Percentiles rank a stretch among this genome's conserved stretches.
phyloP scores from a whole-genome alignment of 2,329 filamentous ascomycete species.

The Pyrenochaeta sp. region DNA sequence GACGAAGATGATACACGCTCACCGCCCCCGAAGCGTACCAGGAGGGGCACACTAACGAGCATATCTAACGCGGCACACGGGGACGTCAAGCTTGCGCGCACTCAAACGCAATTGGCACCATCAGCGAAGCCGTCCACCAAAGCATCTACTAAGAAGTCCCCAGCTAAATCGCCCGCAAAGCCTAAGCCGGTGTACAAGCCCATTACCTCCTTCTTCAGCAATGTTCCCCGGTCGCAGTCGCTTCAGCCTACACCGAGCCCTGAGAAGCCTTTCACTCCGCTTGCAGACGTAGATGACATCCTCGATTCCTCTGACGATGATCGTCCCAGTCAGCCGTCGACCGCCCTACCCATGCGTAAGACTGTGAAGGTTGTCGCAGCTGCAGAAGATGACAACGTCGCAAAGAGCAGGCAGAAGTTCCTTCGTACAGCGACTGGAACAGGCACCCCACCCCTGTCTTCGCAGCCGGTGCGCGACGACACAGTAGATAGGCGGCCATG shows the following conservation, averaged over 20 bases:
- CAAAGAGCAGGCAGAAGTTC: constrained; percentile 55
- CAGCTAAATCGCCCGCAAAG: constrained; percentile 46
- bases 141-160: constrained; percentile 32
- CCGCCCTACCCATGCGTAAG: constrained; percentile 43
- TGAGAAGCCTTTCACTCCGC: constrained; percentile 43
- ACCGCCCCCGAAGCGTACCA: constrained; percentile 43
- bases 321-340: constrained; percentile 22
- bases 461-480: constrained; percentile 29
- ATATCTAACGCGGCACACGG: constrained; percentile 25
- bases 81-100: constrained; percentile 25
- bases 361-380: constrained; percentile 28
- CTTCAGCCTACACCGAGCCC: constrained; percentile 51
- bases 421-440: constrained; percentile 49
- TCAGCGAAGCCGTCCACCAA: constrained; percentile 32
- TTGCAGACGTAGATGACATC: constrained; percentile 48
- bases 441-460: constrained; percentile 39
- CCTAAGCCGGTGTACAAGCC: constrained; percentile 51
- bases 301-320: constrained; percentile 49
- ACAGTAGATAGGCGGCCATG: constrained; percentile 75
- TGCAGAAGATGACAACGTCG: constrained; percentile 24
- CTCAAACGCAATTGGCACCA: constrained; percentile 29
- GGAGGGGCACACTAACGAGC: constrained; percentile 38
- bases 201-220: constrained; percentile 60
- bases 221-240: constrained; percentile 52
- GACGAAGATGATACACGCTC: constrained; percentile 36